These are phyloP conservation scores for Inga laurina DNA, from an alignment of 306 rosid genomes.

Conservation along the genomic window DNA sequence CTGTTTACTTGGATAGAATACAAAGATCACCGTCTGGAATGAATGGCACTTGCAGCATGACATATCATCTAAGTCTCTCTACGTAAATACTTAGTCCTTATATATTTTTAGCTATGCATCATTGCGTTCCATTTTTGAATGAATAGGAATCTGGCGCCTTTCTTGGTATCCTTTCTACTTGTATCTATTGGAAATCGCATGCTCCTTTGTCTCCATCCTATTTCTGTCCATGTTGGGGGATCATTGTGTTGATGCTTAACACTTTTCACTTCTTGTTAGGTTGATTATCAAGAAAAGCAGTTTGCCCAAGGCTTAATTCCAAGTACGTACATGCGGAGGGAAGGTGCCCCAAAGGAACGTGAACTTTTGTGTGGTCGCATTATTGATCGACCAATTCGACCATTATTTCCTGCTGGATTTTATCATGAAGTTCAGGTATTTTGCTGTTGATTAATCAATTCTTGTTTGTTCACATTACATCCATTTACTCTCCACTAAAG, in stretches of 20 bases:
- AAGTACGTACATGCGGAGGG: slow-evolving; percentile 73
- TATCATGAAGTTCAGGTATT: slow-evolving; percentile 95
- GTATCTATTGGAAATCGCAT: not conserved
- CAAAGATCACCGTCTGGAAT: not conserved
- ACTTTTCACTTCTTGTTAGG: slow-evolving; percentile 49
- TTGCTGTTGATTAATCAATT: slow-evolving; percentile 7
- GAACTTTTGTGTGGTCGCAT: slow-evolving; percentile 88
- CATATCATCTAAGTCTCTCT: not conserved
- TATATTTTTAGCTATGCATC: not conserved
- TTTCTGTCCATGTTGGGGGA: not conserved
- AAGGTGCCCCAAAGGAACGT: slow-evolving; percentile 96
- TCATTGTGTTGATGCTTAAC: not conserved
- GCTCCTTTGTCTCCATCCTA: not conserved
- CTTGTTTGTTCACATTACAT: not conserved
- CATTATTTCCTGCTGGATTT: slow-evolving; percentile 87
- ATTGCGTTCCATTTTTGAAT: not conserved
- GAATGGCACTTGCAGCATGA: not conserved
- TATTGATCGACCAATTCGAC: slow-evolving; percentile 91
- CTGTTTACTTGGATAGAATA: not conserved
- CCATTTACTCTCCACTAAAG: not conserved
- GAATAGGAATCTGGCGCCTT: not conserved
- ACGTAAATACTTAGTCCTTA: not conserved
- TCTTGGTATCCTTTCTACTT: not conserved
- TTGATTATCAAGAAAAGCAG: slow-evolving; percentile 95
- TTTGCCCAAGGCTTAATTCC: slow-evolving; percentile 93